These are phyloP conservation scores for Apiospora hydei DNA, from an alignment of 2,329 filamentous ascomycete species.

Conservation along the genomic window DNA sequence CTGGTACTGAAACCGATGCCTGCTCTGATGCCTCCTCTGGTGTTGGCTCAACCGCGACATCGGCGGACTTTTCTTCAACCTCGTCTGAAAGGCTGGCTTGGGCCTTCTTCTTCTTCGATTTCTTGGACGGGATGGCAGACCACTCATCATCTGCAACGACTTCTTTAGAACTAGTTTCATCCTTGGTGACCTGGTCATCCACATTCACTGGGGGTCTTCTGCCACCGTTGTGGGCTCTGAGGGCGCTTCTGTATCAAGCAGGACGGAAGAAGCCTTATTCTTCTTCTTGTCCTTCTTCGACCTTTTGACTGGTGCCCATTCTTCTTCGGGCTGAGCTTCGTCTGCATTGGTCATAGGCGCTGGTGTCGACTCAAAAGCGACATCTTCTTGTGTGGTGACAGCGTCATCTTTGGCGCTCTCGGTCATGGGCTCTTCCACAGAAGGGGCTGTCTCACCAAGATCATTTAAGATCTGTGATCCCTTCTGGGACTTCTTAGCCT, in stretches of 20 bases:
- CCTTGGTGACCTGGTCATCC: neutral
- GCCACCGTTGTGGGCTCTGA: neutral
- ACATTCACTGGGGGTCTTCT: neutral
- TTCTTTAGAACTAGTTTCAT: neutral
- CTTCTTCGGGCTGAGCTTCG: constrained; percentile 1
- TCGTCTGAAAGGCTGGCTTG: neutral
- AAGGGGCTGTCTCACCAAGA: neutral
- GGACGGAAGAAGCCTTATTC: neutral
- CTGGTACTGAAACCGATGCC: constrained; percentile 1
- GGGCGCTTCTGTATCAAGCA: neutral
- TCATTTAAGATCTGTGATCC: constrained; percentile 19
- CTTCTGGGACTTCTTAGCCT: constrained; percentile 34
- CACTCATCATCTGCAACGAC: constrained; percentile 4
- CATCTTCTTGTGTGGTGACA: neutral
- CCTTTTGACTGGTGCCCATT: neutral
- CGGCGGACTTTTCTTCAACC: constrained; percentile 1
- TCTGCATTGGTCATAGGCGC: neutral
- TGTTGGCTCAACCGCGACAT: constrained; percentile 25
- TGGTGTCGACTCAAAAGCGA: neutral
- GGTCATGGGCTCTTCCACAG: neutral
- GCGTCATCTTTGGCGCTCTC: neutral
- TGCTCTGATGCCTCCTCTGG: constrained; percentile 2
- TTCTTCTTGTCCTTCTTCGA: constrained; percentile 13
- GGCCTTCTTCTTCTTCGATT: constrained; percentile 27
- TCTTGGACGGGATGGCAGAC: constrained; percentile 25